Base-by-base conservation (phyloP, 192 early-diverging fungal genomes). In the Coemansia sp. region DNA sequence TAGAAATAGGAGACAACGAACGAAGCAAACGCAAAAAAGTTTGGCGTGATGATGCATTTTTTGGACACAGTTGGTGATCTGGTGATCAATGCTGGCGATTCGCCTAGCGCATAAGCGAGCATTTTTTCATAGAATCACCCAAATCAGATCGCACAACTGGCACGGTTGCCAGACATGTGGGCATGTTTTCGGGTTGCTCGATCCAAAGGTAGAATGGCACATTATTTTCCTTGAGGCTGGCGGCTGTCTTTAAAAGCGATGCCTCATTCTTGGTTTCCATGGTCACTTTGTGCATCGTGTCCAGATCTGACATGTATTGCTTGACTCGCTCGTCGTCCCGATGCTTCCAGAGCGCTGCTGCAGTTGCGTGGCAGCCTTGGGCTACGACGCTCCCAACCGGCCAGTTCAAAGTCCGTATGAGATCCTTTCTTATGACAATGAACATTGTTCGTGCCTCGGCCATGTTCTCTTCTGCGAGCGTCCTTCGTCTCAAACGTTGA, bases 381-480 rank as follows among this genome's bases (percentile, higher is more conserved):
- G 87, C 70, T 34, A 93, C 86, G 14, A 93, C 78, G 66, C 90
- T 89, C 23, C 90, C 90, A 35, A 88, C 81, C 10, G 86, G 79
- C 90, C 90, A 91, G 42, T 77, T 73, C 23, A 52, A 14, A 25
- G 49, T 52, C 49, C 49, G 90, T 45, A 82, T 75, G 7, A 93
- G 77, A 64, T 93, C 92, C 67, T 90, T 90, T 33, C 92, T 83
- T 62, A 93, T 84, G 43, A 92, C 87, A 63, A 93, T 85, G 61
- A 88, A 93, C 85, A 93, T 89, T 25, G 89, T 90, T 50, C 89
- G 81, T 17, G 86, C 87, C 34, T 91, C 87, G n/a, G 74, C 56
- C 79, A 81, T 81, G 10, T 4, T 52, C 2, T 57, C 23, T 57
- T 36, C 15, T 32, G 45, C 45, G 5, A 6, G 11, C 11, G 38